Percentiles rank a stretch among this genome's conserved stretches.
Evolutionary conservation across 768 basidiomycete species (phyloP).

Genomic region (Trametes maxima): DNA sequence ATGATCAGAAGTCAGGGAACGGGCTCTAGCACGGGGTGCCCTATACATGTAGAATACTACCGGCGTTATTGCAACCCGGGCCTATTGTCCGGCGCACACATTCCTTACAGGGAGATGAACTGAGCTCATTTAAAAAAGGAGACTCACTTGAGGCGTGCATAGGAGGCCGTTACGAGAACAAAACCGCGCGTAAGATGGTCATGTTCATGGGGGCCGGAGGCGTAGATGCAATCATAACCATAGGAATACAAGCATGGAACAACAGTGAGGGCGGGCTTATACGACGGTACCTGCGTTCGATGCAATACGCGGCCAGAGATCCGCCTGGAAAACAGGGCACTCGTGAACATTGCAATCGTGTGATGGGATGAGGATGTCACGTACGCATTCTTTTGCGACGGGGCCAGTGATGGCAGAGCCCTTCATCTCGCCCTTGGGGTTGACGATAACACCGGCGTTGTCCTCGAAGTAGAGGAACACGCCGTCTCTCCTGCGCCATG

Average conservation of each 20-base stretch:
- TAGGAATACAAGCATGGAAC: constrained; percentile 33
- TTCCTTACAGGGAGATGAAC: too few species aligned
- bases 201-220: constrained; percentile 15
- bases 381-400: constrained; percentile 98
- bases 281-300: constrained; percentile 99
- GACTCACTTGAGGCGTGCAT: too few species aligned
- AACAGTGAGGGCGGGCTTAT: constrained; percentile 45
- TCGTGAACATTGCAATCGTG: neutral
- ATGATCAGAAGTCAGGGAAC: too few species aligned
- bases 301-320: constrained; percentile 99
- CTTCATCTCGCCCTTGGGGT: constrained; percentile 99
- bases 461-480: constrained; percentile 99
- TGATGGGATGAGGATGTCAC: constrained; percentile 37
- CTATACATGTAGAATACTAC: too few species aligned
- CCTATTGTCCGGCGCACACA: too few species aligned
- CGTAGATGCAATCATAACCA: constrained; percentile 30
- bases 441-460: constrained; percentile 96
- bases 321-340: constrained; percentile 56
- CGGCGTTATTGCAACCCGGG: too few species aligned
- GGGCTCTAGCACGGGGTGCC: too few species aligned
- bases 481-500: constrained; percentile 97
- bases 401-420: constrained; percentile 96
- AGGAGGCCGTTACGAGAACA: neutral
- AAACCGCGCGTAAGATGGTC: constrained; percentile 5
- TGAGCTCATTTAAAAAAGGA: too few species aligned